Evolutionary conservation across 106 monocot genomes (phyloP).

Genomic region (Triglochin maritima): DNA sequence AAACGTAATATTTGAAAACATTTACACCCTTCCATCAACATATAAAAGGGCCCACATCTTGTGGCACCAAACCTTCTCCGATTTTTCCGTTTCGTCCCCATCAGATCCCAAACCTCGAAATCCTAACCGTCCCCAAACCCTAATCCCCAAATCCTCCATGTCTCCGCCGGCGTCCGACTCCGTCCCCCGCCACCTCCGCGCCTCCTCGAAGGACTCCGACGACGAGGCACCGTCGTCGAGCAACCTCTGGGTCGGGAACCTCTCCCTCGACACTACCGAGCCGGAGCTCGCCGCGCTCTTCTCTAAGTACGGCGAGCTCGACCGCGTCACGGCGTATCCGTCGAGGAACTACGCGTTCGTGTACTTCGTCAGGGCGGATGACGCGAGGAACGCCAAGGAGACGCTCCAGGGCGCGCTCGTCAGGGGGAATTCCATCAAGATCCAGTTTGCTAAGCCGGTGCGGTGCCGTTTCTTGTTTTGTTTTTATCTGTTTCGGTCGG

Average conservation of each 20-base stretch:
- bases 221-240: conserved; percentile 16
- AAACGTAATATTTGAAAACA: too few relatives aligned
- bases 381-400: conserved; percentile 54
- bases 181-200: conserved; percentile 1
- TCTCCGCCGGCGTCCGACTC: too few relatives aligned
- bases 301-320: conserved; percentile 41
- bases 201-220: conserved; percentile 12
- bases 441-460: conserved; percentile 78
- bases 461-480: conserved; percentile 6
- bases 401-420: conserved; percentile 39
- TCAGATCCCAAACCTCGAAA: too few relatives aligned
- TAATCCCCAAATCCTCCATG: too few relatives aligned
- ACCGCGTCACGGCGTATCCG: conserved; percentile 40
- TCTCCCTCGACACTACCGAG: conserved; percentile 39
- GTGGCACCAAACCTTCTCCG: too few relatives aligned
- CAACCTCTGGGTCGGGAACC: conserved; percentile 75
- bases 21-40: too few relatives aligned
- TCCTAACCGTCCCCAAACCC: too few relatives aligned
- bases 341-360: conserved; percentile 68
- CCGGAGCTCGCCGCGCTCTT: conserved; percentile 58
- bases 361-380: conserved; percentile 39
- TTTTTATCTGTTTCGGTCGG: neutral
- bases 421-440: conserved; percentile 34
- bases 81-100: too few relatives aligned
- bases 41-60: too few relatives aligned